A percentile compares a stretch with the other conserved stretches of the same genome.
These are phyloP conservation scores for Starmerella vaccinii DNA, from an alignment of 805 yeast genomes.

Conservation along the genomic window DNA sequence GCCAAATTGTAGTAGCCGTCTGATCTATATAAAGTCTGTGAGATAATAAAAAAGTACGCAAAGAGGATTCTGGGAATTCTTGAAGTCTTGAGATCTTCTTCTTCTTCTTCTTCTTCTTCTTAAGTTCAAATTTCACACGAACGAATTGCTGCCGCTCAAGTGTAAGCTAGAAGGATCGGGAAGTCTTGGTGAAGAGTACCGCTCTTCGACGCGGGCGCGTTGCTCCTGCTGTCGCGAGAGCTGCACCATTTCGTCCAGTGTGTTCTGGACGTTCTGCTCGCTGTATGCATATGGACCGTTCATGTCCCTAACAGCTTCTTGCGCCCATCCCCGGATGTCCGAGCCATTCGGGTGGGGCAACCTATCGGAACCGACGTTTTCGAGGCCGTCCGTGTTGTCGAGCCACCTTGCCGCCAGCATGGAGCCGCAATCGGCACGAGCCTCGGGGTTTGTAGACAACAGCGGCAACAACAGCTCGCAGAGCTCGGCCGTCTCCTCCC, in stretches of 20 bases:
- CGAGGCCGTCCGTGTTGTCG: slow-evolving; percentile 77
- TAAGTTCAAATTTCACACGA: not conserved
- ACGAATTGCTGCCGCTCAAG: not conserved
- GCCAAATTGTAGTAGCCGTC: too few relatives aligned
- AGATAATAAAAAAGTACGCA: too few relatives aligned
- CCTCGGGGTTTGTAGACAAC: slow-evolving; percentile 67
- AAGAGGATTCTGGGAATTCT: too few relatives aligned
- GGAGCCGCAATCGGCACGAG: slow-evolving; percentile 93
- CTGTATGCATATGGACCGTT: not conserved
- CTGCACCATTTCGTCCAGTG: slow-evolving; percentile 11
- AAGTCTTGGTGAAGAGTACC: not conserved
- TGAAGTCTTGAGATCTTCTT: too few relatives aligned
- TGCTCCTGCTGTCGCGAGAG: not conserved
- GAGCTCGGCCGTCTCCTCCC: slow-evolving; percentile 58
- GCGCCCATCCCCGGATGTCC: slow-evolving; percentile 86
- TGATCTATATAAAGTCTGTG: too few relatives aligned
- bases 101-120: too few relatives aligned
- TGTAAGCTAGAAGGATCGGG: not conserved
- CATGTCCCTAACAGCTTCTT: slow-evolving; percentile 37
- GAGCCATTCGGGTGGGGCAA: slow-evolving; percentile 70
- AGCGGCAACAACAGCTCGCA: slow-evolving; percentile 74
- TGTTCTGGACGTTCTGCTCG: slow-evolving; percentile 1
- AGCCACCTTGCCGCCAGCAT: slow-evolving; percentile 53
- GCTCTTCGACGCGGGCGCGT: not conserved
- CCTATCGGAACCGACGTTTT: slow-evolving; percentile 58